Base-by-base conservation (phyloP, 352 stramenopile species). In the Pythium volutum region DNA sequence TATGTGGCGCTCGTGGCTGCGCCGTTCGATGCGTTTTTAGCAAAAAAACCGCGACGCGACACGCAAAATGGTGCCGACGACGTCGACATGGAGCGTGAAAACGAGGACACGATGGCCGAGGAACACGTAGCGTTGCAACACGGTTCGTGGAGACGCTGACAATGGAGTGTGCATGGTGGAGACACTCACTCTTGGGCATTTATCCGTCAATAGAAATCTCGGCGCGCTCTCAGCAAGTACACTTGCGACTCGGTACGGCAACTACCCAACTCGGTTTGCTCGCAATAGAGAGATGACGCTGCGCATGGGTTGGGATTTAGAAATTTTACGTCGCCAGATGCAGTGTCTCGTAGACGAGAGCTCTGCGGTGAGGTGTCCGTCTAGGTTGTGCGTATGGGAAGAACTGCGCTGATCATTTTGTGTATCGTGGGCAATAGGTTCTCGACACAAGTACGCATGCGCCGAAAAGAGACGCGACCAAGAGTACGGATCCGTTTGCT, bases 1-100 rank as follows among this genome's bases (percentile, higher is more conserved):
- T 79, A 65, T 33, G 59, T 72, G 4, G 51, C 73, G 45, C 63
- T 77, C n/a, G 55, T 76, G 29, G 65, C 51, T 0, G 51, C 69
- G 27, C 63, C 72, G 3, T 77, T 74, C 41, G 66, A 71, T 43
- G 27, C 46, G 22, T 64, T 63, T 48, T 33, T 64, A 14, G 56
- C 25, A 12, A 59, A 54, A 59, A 14, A 10, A 14, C 15, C 7
- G 25, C 34, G 31, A 2, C 48, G 50, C 50, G 41, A 39, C 0
- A 2, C n/a, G 22, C 39, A n/a, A 22, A 33, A 49, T 16, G 36
- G 25, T 33, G 31, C 10, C 9, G 34, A 41, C 3, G 47, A 41
- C 8, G 39, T 57, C 45, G 31, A 48, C 25, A 47, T 55, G 43
- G 33, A 62, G 31, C 11, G 20, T 25, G 42, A 29, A 12, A 8